These are phyloP conservation scores for Neurospora sp. DNA, from an alignment of 495 filamentous ascomycete species.

Conservation along the genomic window DNA sequence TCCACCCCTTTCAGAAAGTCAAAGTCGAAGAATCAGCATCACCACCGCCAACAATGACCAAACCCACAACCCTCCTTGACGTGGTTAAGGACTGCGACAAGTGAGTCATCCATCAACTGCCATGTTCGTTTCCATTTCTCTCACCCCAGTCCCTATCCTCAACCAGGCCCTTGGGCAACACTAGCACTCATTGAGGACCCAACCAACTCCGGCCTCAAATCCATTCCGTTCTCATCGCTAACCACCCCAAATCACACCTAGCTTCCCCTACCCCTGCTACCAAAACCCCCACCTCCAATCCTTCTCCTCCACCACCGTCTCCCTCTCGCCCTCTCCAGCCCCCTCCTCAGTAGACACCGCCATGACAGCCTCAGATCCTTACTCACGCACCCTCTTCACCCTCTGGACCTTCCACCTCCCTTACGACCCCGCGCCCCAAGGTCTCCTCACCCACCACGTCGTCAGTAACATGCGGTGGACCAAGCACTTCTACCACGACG, in stretches of 20 bases:
- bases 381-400: neutral
- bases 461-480: neutral
- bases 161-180: too few relatives aligned
- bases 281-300: neutral
- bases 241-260: neutral
- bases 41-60: neutral
- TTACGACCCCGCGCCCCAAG: neutral
- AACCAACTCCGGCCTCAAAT: too few relatives aligned
- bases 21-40: neutral
- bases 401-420: neutral
- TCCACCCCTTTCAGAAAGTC: neutral
- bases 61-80: neutral
- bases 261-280: neutral
- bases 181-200: too few relatives aligned
- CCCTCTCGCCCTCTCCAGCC: neutral
- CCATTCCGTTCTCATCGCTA: neutral
- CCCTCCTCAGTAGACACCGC: neutral
- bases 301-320: neutral
- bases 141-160: too few relatives aligned
- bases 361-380: neutral
- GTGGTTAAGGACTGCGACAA: neutral
- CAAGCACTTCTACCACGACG: neutral
- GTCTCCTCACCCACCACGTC: neutral
- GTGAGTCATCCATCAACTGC: neutral
- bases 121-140: neutral